phyloP scores from a whole-genome alignment of 2,329 filamentous ascomycete species.

The Cordyceps cateniannulata region DNA sequence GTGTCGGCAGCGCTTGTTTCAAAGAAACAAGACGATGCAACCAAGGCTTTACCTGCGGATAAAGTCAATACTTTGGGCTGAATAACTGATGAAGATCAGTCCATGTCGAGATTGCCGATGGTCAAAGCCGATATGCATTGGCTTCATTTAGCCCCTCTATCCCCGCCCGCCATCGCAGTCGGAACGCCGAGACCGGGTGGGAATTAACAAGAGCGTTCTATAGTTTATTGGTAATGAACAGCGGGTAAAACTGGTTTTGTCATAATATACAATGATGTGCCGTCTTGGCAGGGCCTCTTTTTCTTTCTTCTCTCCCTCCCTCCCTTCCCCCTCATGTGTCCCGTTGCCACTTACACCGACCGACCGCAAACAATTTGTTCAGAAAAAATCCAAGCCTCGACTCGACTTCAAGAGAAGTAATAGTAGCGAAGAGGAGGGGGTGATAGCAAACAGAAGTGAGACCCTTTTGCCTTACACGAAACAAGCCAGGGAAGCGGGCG shows the following conservation, averaged over 20 bases:
- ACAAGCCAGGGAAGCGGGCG: too few species aligned
- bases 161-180: background rate
- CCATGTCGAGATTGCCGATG: background rate
- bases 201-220: background rate
- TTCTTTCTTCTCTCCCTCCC: background rate
- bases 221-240: background rate
- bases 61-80: background rate
- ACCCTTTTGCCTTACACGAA: conserved; percentile 5
- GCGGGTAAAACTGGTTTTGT: too few species aligned
- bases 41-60: background rate
- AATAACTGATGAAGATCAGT: background rate
- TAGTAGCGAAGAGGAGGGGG: background rate
- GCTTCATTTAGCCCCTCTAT: background rate
- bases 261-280: background rate
- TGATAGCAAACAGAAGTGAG: conserved; percentile 7
- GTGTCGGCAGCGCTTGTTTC: background rate
- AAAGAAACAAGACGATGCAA: background rate
- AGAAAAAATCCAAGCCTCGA: background rate
- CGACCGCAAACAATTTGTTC: background rate
- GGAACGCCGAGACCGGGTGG: background rate
- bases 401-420: background rate
- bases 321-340: background rate
- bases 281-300: background rate
- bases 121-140: background rate
- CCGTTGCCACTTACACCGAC: background rate